Evolutionary conservation across 257 asterid genomes (phyloP).

Genomic region (Gardenia jasminoides): DNA sequence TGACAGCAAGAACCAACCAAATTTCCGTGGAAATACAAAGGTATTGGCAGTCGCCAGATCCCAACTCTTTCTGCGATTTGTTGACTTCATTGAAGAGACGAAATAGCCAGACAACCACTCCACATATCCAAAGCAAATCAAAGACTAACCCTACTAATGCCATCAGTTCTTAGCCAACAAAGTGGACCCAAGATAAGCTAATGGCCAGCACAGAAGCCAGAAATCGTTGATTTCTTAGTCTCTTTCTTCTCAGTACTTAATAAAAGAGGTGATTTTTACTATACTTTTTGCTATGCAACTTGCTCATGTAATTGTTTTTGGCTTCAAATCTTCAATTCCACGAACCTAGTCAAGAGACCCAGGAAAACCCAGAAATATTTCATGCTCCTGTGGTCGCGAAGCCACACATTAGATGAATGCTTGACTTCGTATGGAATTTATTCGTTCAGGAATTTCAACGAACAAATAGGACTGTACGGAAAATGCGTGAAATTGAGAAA

Average conservation of each 20-base stretch:
- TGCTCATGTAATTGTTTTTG: not conserved
- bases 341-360: not conserved
- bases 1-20: conserved; percentile 36
- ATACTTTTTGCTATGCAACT: not conserved
- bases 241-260: not conserved
- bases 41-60: conserved; percentile 21
- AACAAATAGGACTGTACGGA: not conserved
- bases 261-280: not conserved
- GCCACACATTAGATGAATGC: not conserved
- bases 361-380: not conserved
- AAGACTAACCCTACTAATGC: not conserved
- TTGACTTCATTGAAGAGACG: conserved; percentile 6
- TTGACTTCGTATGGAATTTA: not conserved
- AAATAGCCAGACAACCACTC: not conserved
- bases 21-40: conserved; percentile 30
- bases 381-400: not conserved
- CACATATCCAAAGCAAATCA: conserved; percentile 15
- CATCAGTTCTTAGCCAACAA: not conserved
- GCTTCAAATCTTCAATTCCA: not conserved
- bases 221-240: not conserved
- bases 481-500: not conserved
- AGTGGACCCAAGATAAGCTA: not conserved
- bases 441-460: not conserved
- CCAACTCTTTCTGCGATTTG: conserved; percentile 7
- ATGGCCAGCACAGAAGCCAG: not conserved